A percentile compares a stretch with the other conserved stretches of the same genome.
phyloP scores from a whole-genome alignment of 2,329 filamentous ascomycete species.

The Pyrenophora seminiperda region DNA sequence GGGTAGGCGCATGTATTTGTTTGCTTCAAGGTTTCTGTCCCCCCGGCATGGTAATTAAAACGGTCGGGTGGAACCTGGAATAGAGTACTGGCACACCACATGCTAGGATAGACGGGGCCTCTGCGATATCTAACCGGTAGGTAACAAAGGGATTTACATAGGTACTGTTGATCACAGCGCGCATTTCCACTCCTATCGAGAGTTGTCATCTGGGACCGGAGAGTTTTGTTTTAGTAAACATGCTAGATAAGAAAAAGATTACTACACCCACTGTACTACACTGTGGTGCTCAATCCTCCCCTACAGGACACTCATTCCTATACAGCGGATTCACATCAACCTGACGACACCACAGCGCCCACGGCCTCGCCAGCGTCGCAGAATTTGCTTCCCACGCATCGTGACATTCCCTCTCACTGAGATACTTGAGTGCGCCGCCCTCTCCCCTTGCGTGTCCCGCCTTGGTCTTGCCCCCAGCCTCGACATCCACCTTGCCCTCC shows the following conservation, averaged over 20 bases:
- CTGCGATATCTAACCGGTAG: no score
- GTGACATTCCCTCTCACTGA: constrained; percentile 50
- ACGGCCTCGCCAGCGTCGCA: constrained; percentile 46
- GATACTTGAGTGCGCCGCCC: constrained; percentile 50
- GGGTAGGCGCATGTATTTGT: no score
- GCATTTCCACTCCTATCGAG: not conserved
- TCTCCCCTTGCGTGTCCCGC: constrained; percentile 49
- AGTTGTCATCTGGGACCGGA: not conserved
- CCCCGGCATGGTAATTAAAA: no score
- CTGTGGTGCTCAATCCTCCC: constrained; percentile 31
- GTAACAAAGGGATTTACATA: no score
- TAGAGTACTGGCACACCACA: no score
- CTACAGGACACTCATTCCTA: constrained; percentile 46
- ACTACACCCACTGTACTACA: no score
- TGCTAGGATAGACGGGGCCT: no score
- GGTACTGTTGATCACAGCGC: no score
- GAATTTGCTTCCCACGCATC: constrained; percentile 49
- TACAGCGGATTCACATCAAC: constrained; percentile 49
- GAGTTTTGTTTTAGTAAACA: not conserved
- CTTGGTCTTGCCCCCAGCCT: constrained; percentile 49
- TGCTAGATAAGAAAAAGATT: not conserved
- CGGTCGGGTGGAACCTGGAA: no score
- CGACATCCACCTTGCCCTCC: constrained; percentile 48
- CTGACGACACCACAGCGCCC: constrained; percentile 53
- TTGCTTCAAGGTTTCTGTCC: no score